phyloP scores from a whole-genome alignment of 805 yeast genomes.

The Candida pseudoglaebosa region DNA sequence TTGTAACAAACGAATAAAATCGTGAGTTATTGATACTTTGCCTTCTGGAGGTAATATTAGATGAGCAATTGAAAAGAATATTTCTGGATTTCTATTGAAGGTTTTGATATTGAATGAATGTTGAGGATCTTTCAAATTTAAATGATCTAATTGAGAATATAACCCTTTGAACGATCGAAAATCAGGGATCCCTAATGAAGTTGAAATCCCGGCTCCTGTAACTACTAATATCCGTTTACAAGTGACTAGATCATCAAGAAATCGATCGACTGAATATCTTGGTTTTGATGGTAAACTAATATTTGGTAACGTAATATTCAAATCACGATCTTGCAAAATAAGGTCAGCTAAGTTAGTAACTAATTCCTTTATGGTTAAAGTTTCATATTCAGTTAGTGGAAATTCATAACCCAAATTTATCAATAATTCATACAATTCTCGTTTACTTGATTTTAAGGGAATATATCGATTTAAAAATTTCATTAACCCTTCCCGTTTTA shows the following conservation, averaged over 20 bases:
- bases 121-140: constrained; percentile 83
- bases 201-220: constrained; percentile 93
- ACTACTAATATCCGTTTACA: constrained; percentile 57
- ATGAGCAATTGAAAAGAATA: constrained; percentile 84
- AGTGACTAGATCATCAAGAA: constrained; percentile 12
- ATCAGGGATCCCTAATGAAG: constrained; percentile 88
- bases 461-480: constrained; percentile 13
- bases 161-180: constrained; percentile 87
- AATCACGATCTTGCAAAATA: constrained; percentile 9
- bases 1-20: constrained; percentile 68
- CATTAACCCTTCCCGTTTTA: constrained; percentile 12
- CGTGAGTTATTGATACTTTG: constrained; percentile 72
- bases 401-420: constrained; percentile 17
- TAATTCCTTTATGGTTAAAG: constrained; percentile 7
- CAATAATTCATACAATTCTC: constrained; percentile 13
- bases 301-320: constrained; percentile 3
- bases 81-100: constrained; percentile 72
- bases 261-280: constrained; percentile 11
- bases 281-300: constrained; percentile 4
- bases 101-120: constrained; percentile 75
- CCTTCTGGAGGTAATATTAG: constrained; percentile 74
- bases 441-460: constrained; percentile 11
- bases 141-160: constrained; percentile 60
- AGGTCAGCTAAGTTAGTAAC: constrained; percentile 10
- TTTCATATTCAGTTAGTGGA: constrained; percentile 6